These are phyloP conservation scores for Teunomyces aglyptinius DNA, from an alignment of 805 yeast genomes.

Conservation along the genomic window DNA sequence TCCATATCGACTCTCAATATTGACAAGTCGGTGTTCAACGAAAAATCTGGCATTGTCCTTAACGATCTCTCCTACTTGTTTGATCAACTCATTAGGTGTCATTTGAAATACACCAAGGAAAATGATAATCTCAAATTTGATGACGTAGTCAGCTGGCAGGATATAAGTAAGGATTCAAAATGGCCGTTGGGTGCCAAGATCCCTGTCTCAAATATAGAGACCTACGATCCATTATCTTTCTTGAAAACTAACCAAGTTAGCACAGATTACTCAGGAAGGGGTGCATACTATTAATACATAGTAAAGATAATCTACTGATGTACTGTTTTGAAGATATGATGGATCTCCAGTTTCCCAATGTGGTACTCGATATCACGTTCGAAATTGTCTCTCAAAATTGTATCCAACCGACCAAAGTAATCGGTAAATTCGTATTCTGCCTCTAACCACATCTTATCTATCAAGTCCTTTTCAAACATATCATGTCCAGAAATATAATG, in stretches of 20 bases:
- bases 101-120: slow-evolving; percentile 43
- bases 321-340: slow-evolving; percentile 46
- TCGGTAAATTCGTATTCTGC: slow-evolving; percentile 62
- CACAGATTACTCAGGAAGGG: slow-evolving; percentile 6
- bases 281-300: slow-evolving; percentile 9
- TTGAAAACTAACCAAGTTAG: not conserved
- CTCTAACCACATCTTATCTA: slow-evolving; percentile 67
- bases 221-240: slow-evolving; percentile 21
- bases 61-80: slow-evolving; percentile 39
- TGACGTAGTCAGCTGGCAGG: slow-evolving; percentile 33
- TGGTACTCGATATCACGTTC: slow-evolving; percentile 54
- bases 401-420: slow-evolving; percentile 52
- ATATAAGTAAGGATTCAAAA: slow-evolving; percentile 35
- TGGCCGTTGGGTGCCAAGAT: slow-evolving; percentile 43
- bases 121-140: slow-evolving; percentile 40
- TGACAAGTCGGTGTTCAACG: slow-evolving; percentile 34
- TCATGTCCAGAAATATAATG: slow-evolving; percentile 47
- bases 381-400: slow-evolving; percentile 49
- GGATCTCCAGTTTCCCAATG: slow-evolving; percentile 56
- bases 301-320: slow-evolving; percentile 4
- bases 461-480: slow-evolving; percentile 51
- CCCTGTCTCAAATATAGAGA: slow-evolving; percentile 27
- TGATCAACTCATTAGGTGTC: slow-evolving; percentile 38
- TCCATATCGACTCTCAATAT: slow-evolving; percentile 35
- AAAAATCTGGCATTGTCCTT: slow-evolving; percentile 32